These are phyloP conservation scores for Barnettozyma pratensis DNA, from an alignment of 805 yeast genomes.

Conservation along the genomic window DNA sequence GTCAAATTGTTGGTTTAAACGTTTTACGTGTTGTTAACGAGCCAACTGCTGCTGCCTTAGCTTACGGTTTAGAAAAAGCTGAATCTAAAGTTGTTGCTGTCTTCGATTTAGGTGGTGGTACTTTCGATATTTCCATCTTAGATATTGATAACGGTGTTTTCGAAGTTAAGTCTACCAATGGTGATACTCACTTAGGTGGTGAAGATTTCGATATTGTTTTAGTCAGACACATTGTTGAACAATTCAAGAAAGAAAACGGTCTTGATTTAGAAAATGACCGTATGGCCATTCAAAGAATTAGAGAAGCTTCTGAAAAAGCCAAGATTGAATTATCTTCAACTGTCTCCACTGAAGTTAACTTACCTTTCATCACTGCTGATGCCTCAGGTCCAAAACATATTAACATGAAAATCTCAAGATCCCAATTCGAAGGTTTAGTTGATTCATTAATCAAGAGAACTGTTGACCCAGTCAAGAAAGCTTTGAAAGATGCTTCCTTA, in stretches of 20 bases:
- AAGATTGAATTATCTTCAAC: slow-evolving; percentile 74
- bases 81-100: slow-evolving; percentile 53
- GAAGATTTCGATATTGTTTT: slow-evolving; percentile 72
- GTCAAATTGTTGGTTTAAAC: slow-evolving; percentile 74
- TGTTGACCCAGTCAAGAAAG: slow-evolving; percentile 69
- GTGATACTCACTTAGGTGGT: slow-evolving; percentile 83
- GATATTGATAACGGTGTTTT: slow-evolving; percentile 79
- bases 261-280: slow-evolving; percentile 25
- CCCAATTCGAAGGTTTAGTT: slow-evolving; percentile 64
- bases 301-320: slow-evolving; percentile 75
- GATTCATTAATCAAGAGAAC: slow-evolving; percentile 63
- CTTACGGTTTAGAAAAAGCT: slow-evolving; percentile 95
- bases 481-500: slow-evolving; percentile 69
- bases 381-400: slow-evolving; percentile 54
- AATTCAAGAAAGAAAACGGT: slow-evolving; percentile 46
- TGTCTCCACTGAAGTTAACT: slow-evolving; percentile 53
- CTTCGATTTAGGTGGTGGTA: slow-evolving; percentile 82
- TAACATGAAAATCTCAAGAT: slow-evolving; percentile 54
- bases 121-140: slow-evolving; percentile 74
- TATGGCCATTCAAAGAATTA: slow-evolving; percentile 64
- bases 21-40: slow-evolving; percentile 73
- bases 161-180: slow-evolving; percentile 79
- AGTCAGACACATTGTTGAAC: slow-evolving; percentile 49
- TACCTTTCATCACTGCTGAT: slow-evolving; percentile 59
- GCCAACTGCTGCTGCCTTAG: slow-evolving; percentile 97